Evolutionary conservation across 2,329 filamentous ascomycete species (phyloP), one percentile per base, ranked within the genome.

Genomic region (Calcarisporium arbuscula): DNA sequence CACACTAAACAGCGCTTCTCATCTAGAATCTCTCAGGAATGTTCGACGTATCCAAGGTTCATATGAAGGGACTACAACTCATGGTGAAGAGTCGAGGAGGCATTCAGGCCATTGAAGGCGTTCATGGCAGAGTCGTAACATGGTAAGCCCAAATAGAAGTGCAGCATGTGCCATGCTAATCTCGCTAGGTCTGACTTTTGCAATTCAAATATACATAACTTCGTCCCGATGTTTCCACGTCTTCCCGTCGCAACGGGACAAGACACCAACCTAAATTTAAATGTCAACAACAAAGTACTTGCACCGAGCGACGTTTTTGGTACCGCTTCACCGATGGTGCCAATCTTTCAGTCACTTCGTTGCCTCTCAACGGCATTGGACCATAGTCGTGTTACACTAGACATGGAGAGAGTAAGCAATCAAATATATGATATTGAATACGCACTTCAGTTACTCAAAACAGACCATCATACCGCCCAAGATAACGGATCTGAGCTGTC

Each of bases 141-240:
- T 36, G 35, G 35, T 36, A 9, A 23, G 18, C 2, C 8, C 7
- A 20, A 12, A n/a, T 20, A 26, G 5, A 5, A 8, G 6, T 16
- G 17, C 17, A 28, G 8, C n/a, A 8, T 28, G 26, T 8, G 8
- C n/a, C n/a, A 3, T 14, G 5, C 14, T 28, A 8, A 28, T 16
- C 10, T 28, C n/a, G 9, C 14, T 12, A 36, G 35, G 35, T 28
- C 35, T 10, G 35, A 36, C 17, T 36, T 36, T 25, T 36, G 30
- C 23, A 27, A 36, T 8, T 36, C 35, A 12, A 36, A 19, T 12
- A 30, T 33, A 9, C 33, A 25, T 22, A 36, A 33, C 16, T 36
- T 22, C 11, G 8, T 23, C 15, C 35, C 35, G 1, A 28, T 32
- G 4, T 36, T 36, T 19, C 30, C 35, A 16, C 30, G 31, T 7